These are phyloP conservation scores for Cyberlindnera galapagoensis DNA, from an alignment of 805 yeast genomes.

Conservation along the genomic window DNA sequence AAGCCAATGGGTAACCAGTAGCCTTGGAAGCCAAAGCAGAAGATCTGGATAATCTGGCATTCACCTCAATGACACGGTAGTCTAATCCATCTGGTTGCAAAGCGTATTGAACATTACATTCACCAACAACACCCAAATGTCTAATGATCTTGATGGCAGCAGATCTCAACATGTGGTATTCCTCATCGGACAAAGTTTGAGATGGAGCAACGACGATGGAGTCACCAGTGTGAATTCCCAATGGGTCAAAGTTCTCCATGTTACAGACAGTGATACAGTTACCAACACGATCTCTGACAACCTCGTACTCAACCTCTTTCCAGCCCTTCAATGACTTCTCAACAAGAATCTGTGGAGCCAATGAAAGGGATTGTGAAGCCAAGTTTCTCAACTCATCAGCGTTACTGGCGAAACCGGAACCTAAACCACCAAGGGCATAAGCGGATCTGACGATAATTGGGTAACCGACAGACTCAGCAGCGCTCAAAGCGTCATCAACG, in stretches of 20 bases:
- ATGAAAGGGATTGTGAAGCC: constrained; percentile 81
- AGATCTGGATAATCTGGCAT: constrained; percentile 94
- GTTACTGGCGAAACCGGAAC: constrained; percentile 92
- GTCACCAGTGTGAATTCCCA: constrained; percentile 98
- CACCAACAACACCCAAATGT: constrained; percentile 98
- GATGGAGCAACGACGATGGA: constrained; percentile 99
- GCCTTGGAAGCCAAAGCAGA: constrained; percentile 98
- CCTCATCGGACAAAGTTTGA: constrained; percentile 94
- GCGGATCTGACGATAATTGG: constrained; percentile 98
- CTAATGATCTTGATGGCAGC: constrained; percentile 97
- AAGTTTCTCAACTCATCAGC: constrained; percentile 77
- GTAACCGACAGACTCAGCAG: constrained; percentile 84
- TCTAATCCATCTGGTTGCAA: constrained; percentile 93
- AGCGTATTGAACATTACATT: constrained; percentile 97
- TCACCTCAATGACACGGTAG: constrained; percentile 94
- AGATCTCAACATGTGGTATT: constrained; percentile 94
- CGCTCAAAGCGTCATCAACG: constrained; percentile 87
- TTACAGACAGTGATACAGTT: constrained; percentile 98
- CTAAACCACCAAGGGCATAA: constrained; percentile 94
- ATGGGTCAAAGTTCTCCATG: constrained; percentile 98
- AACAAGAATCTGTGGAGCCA: constrained; percentile 92
- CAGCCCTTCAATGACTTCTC: constrained; percentile 97
- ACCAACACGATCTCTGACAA: constrained; percentile 91
- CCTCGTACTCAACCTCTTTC: constrained; percentile 99
- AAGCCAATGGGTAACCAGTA: constrained; percentile 97